Conservation (phyloP, 176 grass and related monocot species). For the Neostapfia colusana region DNA sequence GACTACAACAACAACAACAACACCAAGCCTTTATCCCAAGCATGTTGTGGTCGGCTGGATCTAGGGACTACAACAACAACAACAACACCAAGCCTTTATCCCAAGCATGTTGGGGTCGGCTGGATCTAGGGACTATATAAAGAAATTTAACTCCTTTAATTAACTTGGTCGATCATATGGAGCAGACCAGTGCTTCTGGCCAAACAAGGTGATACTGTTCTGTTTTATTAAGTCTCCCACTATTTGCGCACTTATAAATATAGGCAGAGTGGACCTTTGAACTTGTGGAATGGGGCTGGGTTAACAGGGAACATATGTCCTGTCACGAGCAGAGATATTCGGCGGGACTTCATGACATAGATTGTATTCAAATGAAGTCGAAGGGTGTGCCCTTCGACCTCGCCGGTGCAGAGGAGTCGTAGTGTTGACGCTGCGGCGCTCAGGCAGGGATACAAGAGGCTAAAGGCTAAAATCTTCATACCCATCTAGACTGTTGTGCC, state of each 20-base stretch:
- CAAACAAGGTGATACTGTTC: neutral
- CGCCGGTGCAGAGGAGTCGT: too few species aligned
- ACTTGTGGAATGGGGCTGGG: neutral
- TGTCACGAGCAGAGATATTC: too few species aligned
- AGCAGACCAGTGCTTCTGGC: neutral
- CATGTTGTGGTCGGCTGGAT: neutral
- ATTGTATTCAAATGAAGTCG: too few species aligned
- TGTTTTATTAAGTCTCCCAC: conserved; percentile 3
- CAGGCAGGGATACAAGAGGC: too few species aligned
- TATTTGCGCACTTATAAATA: conserved; percentile 7
- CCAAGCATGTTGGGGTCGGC: neutral
- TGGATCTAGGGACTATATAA: neutral
- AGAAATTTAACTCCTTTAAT: neutral
- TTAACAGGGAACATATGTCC: neutral
- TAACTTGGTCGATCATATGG: neutral
- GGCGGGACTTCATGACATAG: too few species aligned
- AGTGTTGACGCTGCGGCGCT: too few species aligned
- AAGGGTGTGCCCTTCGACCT: too few species aligned
- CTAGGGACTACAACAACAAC: neutral
- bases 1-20: too few species aligned
- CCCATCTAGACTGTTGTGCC: too few species aligned
- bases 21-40: too few species aligned
- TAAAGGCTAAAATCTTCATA: too few species aligned
- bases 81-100: too few species aligned
- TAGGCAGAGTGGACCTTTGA: conserved; percentile 1